Evolutionary conservation across 495 filamentous ascomycete genomes (phyloP).

Genomic region (Aspergillus olivimuriae): DNA sequence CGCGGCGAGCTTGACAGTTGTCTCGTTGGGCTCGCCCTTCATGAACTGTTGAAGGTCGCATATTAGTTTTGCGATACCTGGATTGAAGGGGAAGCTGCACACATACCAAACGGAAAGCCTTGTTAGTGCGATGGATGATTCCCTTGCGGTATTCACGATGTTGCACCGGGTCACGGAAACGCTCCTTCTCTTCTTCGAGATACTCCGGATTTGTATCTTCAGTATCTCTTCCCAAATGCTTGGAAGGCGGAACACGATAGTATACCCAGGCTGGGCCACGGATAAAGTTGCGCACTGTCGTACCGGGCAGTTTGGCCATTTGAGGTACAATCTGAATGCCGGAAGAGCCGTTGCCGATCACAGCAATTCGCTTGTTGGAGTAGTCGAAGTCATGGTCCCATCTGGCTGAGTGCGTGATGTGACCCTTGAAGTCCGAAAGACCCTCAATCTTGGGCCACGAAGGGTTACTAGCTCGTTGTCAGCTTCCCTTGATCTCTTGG

Average conservation of each 20-base stretch:
- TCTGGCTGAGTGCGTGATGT: neutral
- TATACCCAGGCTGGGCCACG: slow-evolving; percentile 1
- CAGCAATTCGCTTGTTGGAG: neutral
- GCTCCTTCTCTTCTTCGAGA: neutral
- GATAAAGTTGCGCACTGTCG: neutral
- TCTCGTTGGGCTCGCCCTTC: neutral
- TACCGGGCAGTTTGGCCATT: neutral
- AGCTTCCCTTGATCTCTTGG: neutral
- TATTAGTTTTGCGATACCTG: neutral
- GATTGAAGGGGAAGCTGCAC: neutral
- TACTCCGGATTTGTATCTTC: neutral
- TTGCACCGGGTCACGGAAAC: neutral
- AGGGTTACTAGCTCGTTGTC: slow-evolving; percentile 5
- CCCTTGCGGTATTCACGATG: neutral
- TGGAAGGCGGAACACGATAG: neutral
- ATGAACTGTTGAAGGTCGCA: neutral
- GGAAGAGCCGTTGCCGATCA: slow-evolving; percentile 3
- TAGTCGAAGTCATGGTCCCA: neutral
- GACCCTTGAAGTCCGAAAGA: neutral
- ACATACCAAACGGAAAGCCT: neutral
- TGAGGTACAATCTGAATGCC: neutral
- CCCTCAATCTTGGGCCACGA: neutral
- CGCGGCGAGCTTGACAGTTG: neutral
- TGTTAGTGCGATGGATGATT: neutral
- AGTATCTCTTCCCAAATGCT: neutral